Conservation (phyloP, 148 eudicot genomes). For the Cornus suecica region DNA sequence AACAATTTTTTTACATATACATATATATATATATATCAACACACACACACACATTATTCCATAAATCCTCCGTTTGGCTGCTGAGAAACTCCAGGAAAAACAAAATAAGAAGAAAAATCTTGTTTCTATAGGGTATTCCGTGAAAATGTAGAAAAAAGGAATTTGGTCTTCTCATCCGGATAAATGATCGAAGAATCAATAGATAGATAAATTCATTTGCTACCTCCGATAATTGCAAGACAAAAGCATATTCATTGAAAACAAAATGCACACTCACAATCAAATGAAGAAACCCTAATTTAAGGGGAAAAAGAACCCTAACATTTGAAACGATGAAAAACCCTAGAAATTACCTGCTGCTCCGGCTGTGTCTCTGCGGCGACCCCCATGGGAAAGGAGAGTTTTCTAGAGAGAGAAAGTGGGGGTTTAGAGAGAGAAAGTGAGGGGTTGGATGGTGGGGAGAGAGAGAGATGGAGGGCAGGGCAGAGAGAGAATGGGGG, state of each 20-base stretch:
- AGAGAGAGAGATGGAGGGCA: neutral
- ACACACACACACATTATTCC: neutral
- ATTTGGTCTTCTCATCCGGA: too few relatives aligned
- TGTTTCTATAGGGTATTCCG: neutral
- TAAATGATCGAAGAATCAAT: neutral
- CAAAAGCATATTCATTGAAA: neutral
- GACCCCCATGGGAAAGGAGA: conserved; percentile 39
- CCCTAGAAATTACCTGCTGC: conserved; percentile 35
- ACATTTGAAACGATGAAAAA: neutral
- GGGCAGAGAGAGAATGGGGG: neutral
- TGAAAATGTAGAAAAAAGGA: neutral
- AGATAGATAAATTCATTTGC: neutral
- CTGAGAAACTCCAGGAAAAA: neutral
- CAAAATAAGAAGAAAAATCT: neutral
- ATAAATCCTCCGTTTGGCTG: neutral
- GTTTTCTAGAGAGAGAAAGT: conserved; percentile 5
- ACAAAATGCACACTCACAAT: neutral
- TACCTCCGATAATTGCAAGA: neutral
- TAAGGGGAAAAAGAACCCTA: conserved; percentile 17
- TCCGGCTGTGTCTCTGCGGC: conserved; percentile 42
- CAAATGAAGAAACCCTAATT: neutral
- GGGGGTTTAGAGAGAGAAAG: neutral
- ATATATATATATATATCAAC: too few relatives aligned
- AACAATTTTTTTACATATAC: neutral
- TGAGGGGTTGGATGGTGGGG: neutral